A percentile compares a stretch with the other conserved stretches of the same genome.
phyloP scores from a whole-genome alignment of 768 basidiomycete species.

The Hericium coralloides region DNA sequence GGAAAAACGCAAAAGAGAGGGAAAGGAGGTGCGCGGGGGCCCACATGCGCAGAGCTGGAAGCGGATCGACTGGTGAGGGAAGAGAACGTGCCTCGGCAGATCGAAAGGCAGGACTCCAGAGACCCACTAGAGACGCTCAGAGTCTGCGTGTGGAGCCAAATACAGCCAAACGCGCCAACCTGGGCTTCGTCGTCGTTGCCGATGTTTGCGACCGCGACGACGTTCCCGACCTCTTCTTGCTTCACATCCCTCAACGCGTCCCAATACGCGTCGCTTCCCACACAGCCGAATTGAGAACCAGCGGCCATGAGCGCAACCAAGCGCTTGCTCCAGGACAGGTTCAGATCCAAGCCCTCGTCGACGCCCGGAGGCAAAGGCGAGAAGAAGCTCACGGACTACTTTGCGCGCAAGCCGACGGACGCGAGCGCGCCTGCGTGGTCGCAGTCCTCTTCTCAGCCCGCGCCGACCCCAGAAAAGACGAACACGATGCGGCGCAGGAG shows the following conservation, averaged over 20 bases:
- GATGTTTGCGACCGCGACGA: background rate
- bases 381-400: background rate
- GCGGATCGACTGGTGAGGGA: too few species aligned
- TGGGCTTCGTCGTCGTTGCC: background rate
- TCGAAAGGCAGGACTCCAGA: too few species aligned
- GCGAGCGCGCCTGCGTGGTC: background rate
- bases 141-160: too few species aligned
- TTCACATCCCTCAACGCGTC: background rate
- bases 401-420: background rate
- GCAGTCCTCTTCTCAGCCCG: background rate
- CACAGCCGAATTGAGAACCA: too few species aligned
- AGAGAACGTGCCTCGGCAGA: too few species aligned
- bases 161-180: background rate
- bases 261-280: background rate
- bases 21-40: too few species aligned
- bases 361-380: background rate
- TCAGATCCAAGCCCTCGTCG: background rate
- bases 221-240: background rate
- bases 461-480: background rate
- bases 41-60: too few species aligned
- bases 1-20: too few species aligned
- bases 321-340: background rate
- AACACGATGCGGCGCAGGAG: background rate
- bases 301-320: background rate
- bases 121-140: too few species aligned